phyloP scores from a whole-genome alignment of 371 early-diverging fungal species.

The Mortierella sp. region DNA sequence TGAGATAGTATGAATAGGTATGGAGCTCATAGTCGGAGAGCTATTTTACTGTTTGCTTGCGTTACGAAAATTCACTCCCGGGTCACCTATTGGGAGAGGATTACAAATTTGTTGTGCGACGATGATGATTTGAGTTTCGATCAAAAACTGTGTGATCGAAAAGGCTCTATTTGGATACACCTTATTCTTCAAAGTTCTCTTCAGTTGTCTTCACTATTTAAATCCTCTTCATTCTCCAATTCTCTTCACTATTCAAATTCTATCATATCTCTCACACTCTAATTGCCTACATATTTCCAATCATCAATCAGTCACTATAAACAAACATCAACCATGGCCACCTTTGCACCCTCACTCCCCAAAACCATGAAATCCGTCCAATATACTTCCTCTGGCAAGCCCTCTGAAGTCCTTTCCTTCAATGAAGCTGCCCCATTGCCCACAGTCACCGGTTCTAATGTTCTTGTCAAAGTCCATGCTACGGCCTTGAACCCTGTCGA shows the following conservation, averaged over 20 bases:
- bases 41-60: no score
- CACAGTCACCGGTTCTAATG: constrained; percentile 47
- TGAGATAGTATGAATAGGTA: no score
- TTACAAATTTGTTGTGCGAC: no score
- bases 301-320: neutral
- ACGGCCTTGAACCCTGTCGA: constrained; percentile 77
- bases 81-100: no score
- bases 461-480: constrained; percentile 69
- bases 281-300: neutral
- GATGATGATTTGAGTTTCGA: no score
- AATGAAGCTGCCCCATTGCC: constrained; percentile 33
- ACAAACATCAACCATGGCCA: constrained; percentile 29
- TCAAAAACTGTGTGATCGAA: no score
- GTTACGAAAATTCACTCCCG: no score
- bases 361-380: constrained; percentile 60
- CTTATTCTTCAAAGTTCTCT: no score
- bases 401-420: constrained; percentile 29
- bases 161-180: no score
- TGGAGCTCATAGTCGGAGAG: no score
- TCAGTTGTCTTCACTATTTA: neutral
- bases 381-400: constrained; percentile 29
- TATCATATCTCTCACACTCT: neutral
- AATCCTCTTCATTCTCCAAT: neutral
- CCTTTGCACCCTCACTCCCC: constrained; percentile 49
- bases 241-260: neutral